Conservation (phyloP, 257 asterid genomes). For the Henckelia pumila region DNA sequence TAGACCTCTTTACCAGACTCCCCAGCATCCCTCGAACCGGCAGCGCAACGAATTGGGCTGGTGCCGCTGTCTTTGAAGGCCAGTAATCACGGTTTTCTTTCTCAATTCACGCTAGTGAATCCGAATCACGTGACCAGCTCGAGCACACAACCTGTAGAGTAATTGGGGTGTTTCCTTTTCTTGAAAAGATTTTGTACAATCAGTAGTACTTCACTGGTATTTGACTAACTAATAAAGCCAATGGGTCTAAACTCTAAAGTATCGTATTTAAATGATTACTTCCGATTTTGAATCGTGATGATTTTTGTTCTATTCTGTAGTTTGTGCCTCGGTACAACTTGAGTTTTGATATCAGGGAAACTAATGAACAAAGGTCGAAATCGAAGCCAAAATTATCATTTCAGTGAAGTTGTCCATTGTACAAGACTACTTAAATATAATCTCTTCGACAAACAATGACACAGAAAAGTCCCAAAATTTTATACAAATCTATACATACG, state of each 20-base stretch:
- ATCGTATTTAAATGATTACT: background rate
- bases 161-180: background rate
- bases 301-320: no score
- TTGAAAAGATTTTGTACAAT: background rate
- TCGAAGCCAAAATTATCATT: no score
- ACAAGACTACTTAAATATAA: constrained; percentile 35
- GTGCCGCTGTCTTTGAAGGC: constrained; percentile 39
- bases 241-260: background rate
- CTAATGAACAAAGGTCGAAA: no score
- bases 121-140: no score
- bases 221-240: background rate
- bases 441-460: constrained; percentile 26
- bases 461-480: background rate
- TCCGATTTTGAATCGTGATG: no score
- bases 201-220: background rate
- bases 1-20: constrained; percentile 51
- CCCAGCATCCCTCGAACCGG: constrained; percentile 58
- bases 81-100: background rate
- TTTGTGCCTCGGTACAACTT: no score
- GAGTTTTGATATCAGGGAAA: no score
- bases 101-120: background rate
- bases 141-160: no score
- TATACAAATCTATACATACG: constrained; percentile 34
- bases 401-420: no score
- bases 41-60: constrained; percentile 63